Conservation (phyloP, 805 yeast genomes). For the Saccharomycopsis capsularis region DNA sequence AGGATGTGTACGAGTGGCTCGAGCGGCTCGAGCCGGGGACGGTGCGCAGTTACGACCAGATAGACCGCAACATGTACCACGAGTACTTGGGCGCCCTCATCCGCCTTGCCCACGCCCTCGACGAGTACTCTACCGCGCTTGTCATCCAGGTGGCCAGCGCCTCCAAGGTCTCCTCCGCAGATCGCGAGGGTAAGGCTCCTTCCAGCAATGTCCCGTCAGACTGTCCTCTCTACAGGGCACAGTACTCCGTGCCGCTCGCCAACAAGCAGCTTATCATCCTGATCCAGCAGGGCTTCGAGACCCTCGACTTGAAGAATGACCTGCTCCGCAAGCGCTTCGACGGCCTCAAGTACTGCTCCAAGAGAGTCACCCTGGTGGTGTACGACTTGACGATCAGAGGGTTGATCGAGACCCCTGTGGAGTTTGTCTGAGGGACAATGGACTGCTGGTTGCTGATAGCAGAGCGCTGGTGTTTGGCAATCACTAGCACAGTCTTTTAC, state of each 20-base stretch:
- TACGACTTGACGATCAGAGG: slow-evolving; percentile 8
- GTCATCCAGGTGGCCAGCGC: neutral
- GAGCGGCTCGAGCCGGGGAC: too few species aligned
- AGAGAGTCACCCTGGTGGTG: neutral
- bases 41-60: too few species aligned
- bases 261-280: neutral
- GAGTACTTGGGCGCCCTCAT: slow-evolving; percentile 1
- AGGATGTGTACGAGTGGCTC: too few species aligned
- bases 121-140: neutral
- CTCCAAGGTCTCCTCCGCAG: too few species aligned
- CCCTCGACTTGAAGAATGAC: slow-evolving; percentile 8
- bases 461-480: too few species aligned
- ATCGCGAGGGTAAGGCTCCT: too few species aligned
- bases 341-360: slow-evolving; percentile 4
- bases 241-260: neutral
- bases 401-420: neutral
- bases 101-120: neutral
- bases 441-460: too few species aligned
- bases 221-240: too few species aligned
- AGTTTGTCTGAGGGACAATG: too few species aligned
- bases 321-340: slow-evolving; percentile 1
- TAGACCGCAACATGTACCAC: too few species aligned
- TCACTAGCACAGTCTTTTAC: too few species aligned
- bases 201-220: too few species aligned
- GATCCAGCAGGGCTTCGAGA: slow-evolving; percentile 2